These are phyloP conservation scores for Moricandia moricandioides DNA, from an alignment of 345 rosid species.

Conservation along the genomic window DNA sequence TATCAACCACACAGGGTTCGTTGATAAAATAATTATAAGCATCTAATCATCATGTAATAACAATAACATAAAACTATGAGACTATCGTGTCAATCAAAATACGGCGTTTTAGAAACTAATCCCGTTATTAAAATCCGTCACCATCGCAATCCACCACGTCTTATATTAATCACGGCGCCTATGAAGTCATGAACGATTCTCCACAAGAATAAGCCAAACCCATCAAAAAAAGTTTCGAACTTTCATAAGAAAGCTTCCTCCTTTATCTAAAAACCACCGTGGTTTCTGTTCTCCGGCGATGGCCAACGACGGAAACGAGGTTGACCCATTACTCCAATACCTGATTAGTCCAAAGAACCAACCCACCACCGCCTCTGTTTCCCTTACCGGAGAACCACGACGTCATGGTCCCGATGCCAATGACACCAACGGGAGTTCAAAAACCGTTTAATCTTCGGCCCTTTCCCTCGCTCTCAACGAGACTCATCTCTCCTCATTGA, in stretches of 20 bases:
- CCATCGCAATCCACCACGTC: no score
- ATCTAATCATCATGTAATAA: no score
- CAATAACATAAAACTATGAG: neutral
- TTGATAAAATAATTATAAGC: neutral
- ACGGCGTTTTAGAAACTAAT: no score
- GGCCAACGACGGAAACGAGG: constrained; percentile 16
- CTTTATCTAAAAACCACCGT: no score
- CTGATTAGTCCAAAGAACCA: constrained; percentile 41
- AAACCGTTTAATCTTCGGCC: constrained; percentile 69
- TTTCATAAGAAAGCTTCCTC: neutral
- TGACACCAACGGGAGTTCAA: constrained; percentile 67
- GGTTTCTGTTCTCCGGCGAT: no score
- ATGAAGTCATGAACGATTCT: no score
- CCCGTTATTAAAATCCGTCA: neutral
- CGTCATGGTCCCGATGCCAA: constrained; percentile 54
- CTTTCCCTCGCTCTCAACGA: constrained; percentile 38
- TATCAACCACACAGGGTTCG: neutral
- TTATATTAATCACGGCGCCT: no score
- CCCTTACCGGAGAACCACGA: constrained; percentile 70
- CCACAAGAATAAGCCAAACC: neutral
- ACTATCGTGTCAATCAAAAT: neutral
- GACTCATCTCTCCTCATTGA: constrained; percentile 52
- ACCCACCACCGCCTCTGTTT: constrained; percentile 39
- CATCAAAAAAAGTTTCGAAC: neutral
- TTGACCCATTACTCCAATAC: constrained; percentile 54